Evolutionary conservation across 2,329 filamentous ascomycete species (phyloP), one percentile per base, ranked within the genome.

Genomic region (Arthrobotrys iridis): DNA sequence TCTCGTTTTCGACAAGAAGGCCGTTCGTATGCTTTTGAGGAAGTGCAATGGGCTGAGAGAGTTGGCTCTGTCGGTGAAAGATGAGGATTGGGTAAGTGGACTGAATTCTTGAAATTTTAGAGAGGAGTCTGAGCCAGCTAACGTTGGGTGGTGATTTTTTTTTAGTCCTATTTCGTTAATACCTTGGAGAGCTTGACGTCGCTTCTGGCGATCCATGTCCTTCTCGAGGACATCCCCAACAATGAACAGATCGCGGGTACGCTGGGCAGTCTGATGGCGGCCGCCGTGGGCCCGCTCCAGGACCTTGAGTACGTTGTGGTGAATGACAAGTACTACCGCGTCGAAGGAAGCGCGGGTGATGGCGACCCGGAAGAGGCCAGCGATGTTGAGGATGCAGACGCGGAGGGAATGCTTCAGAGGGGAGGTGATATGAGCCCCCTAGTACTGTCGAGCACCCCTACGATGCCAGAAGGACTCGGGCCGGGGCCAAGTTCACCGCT

Each of bases 271-370:
- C 63, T 76, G 7, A 76, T 76, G 72, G 65, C 72, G n/a, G 72
- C 72, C 13, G 72, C 72, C 15, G 72, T 76, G 6, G 72, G 72
- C 0, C 65, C 72, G 13, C 65, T 76, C 22, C 72, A 76, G 22
- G 72, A 76, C 60, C 52, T 76, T 2, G 72, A 76, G 15, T 76
- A 76, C 24, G 72, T 76, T 28, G 72, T 76, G 13, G 72, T 76
- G 8, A 76, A 76, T 35, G 72, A 76, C 28, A 76, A 76, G 41
- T 76, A 76, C 22, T 76, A 70, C 40, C 64, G 72, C 5, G 72
- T 76, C 30, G 72, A 76, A 24, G 72, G 72, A 6, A 76, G 72
- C 33, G 64, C 72, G 11, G 72, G 72, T 22, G 72, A 76, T 37
- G 55, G n/a, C 11, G 72, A 76, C 22, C 64, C 66, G 4, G 72